Evolutionary conservation across 768 basidiomycete genomes (phyloP), one percentile per base, ranked within the genome.

Genomic region (Glaciozyma martinii): DNA sequence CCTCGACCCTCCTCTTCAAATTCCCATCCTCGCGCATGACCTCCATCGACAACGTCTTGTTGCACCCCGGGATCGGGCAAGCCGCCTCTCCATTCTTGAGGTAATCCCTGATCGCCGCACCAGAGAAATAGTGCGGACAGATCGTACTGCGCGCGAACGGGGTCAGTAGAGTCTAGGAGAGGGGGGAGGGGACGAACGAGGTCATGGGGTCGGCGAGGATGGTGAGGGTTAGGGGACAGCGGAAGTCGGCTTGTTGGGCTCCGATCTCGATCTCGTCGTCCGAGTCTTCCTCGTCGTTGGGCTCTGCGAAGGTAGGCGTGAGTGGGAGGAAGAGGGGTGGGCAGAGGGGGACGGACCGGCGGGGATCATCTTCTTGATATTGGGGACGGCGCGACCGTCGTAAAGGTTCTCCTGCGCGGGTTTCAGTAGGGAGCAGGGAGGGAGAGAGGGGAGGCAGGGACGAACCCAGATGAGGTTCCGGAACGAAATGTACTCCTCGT

Each of bases 231-330:
- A 98, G 78, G 3, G 91, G 92, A 71, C 91, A 94, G 61, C 84
- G 86, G 80, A 85, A 90, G 71, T 85, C 85, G 73, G 89, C 87
- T 9, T 85, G 87, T 33, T 85, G 81, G 30, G 90, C 91, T 59
- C 93, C 93, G 57, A 94, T 79, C 76, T 91, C 87, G 40, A 98
- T 76, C 18, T 95, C 93, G 59, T 91, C 88, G 40, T 93, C 92
- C 59, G 85, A 85, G 63, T 88, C 88, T 60, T 86, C 88, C 37
- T 82, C 84, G 67, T 90, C 89, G 15, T 84, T 88, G 49, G 82
- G 80, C 82, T 91, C 90, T 91, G 37, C 37, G 37, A 40, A 40
- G 37, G 5, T 6, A 8, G n/a, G 75, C n/a, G 60, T 19, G 37
- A 23, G 25, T 37, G 8, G 46, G 42, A 43, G 15, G 16, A 29